Evolutionary conservation across 768 basidiomycete genomes (phyloP).

Genomic region (Flagelloscypha sp.): DNA sequence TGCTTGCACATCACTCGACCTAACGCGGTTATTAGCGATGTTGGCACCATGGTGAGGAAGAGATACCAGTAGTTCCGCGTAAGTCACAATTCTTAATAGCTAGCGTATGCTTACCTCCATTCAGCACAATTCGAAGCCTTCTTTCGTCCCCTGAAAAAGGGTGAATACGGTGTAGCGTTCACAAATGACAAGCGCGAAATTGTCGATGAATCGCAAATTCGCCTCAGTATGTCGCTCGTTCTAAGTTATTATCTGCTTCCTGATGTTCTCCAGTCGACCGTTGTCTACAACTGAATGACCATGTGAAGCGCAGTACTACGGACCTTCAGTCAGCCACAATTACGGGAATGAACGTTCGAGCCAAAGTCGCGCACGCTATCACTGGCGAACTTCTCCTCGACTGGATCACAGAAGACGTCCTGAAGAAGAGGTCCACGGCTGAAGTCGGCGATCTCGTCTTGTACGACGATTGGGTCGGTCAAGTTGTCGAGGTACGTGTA

Average conservation of each 20-base stretch:
- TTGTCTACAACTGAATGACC: conserved; percentile 68
- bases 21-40: no score
- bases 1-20: no score
- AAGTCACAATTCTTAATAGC: no score
- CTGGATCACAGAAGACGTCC: conserved; percentile 54
- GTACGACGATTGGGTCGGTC: conserved; percentile 83
- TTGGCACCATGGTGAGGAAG: conserved; percentile 88
- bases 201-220: conserved; percentile 57
- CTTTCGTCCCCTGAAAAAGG: conserved; percentile 63
- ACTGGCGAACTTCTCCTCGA: conserved; percentile 48
- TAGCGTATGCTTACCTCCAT: no score
- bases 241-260: no score
- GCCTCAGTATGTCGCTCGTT: no score
- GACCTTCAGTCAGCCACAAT: conserved; percentile 74
- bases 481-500: conserved; percentile 70
- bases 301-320: conserved; percentile 71
- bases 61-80: no score
- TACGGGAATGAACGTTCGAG: conserved; percentile 49
- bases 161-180: conserved; percentile 80
- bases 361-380: conserved; percentile 70
- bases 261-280: no score
- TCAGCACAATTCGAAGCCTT: conserved; percentile 52
- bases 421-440: conserved; percentile 49
- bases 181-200: conserved; percentile 53
- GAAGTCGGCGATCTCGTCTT: conserved; percentile 79